These are phyloP conservation scores for Eragrostis tef DNA, from an alignment of 202 grass and related monocot genomes.

Conservation along the genomic window DNA sequence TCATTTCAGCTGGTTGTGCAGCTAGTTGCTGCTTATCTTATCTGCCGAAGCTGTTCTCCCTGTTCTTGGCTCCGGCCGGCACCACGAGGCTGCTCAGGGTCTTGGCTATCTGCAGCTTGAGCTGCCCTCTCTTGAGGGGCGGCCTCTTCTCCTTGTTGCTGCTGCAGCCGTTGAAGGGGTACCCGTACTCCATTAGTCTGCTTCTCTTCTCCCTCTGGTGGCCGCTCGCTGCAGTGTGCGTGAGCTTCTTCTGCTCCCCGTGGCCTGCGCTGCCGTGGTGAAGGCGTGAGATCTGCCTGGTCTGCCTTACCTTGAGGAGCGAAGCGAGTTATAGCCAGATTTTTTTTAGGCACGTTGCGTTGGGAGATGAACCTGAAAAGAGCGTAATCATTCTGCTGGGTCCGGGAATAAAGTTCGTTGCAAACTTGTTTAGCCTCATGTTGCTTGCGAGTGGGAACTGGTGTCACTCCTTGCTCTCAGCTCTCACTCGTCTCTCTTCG, in stretches of 20 bases:
- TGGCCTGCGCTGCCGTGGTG: background rate
- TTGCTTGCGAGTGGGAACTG: slow-evolving; percentile 22
- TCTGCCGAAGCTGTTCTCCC: slow-evolving; percentile 47
- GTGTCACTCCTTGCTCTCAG: background rate
- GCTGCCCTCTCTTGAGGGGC: slow-evolving; percentile 66
- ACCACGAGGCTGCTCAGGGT: slow-evolving; percentile 42
- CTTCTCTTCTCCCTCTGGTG: background rate
- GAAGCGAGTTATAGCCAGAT: slow-evolving; percentile 13
- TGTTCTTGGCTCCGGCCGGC: slow-evolving; percentile 39
- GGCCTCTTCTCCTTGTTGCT: slow-evolving; percentile 57
- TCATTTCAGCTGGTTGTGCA: background rate
- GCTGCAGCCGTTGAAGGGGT: slow-evolving; percentile 43
- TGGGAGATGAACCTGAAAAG: slow-evolving; percentile 13
- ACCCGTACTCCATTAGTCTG: slow-evolving; percentile 49
- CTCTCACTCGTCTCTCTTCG: background rate
- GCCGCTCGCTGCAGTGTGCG: background rate
- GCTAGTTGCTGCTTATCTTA: slow-evolving; percentile 32
- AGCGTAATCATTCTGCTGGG: background rate
- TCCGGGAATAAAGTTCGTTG: slow-evolving; percentile 9
- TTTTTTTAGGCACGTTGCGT: slow-evolving; percentile 8
- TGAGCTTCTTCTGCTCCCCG: slow-evolving; percentile 4
- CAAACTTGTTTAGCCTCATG: slow-evolving; percentile 24
- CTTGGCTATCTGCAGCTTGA: slow-evolving; percentile 63
- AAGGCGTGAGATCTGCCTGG: slow-evolving; percentile 1
- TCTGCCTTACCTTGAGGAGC: background rate